These are phyloP conservation scores for Gossypioides kirkii DNA, from an alignment of 345 rosid species.

Conservation along the genomic window DNA sequence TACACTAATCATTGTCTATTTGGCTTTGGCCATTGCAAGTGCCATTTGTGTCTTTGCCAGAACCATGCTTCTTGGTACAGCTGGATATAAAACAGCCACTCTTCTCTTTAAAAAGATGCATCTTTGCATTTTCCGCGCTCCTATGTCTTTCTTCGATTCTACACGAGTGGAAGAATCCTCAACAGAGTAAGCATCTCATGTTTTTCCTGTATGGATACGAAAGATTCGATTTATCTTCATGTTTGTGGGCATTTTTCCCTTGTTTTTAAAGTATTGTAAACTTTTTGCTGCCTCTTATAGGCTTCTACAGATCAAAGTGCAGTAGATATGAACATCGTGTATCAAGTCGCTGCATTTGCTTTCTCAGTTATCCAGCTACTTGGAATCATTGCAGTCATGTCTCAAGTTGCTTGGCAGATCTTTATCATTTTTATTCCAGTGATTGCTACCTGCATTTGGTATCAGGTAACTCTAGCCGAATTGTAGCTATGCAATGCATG, in stretches of 20 bases:
- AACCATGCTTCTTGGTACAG: slow-evolving; percentile 38
- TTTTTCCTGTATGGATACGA: not conserved
- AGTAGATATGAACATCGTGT: slow-evolving; percentile 45
- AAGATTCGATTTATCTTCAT: not conserved
- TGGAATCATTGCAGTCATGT: slow-evolving; percentile 61
- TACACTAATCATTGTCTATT: slow-evolving; percentile 47
- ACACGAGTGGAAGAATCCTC: slow-evolving; percentile 63
- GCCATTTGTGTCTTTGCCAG: slow-evolving; percentile 48
- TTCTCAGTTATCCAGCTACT: slow-evolving; percentile 45
- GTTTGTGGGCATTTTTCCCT: not conserved
- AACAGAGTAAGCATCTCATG: slow-evolving; percentile 37
- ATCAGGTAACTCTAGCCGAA: slow-evolving; percentile 34
- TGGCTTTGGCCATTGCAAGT: slow-evolving; percentile 47
- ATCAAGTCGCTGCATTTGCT: slow-evolving; percentile 44
- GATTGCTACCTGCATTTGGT: slow-evolving; percentile 49
- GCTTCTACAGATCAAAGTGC: slow-evolving; percentile 81
- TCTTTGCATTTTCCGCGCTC: slow-evolving; percentile 59
- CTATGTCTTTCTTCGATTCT: slow-evolving; percentile 78
- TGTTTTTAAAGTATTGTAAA: not conserved
- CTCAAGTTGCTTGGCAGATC: slow-evolving; percentile 69
- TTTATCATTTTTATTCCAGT: slow-evolving; percentile 57
- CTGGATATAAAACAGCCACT: slow-evolving; percentile 59
- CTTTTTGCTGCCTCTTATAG: slow-evolving; percentile 22
- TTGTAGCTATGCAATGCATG: not conserved
- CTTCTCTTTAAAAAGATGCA: slow-evolving; percentile 62